Percentiles rank a stretch among this genome's conserved stretches.
These are phyloP conservation scores for Hirsutella thompsonii DNA, from an alignment of 2,329 filamentous ascomycete species.

Conservation along the genomic window DNA sequence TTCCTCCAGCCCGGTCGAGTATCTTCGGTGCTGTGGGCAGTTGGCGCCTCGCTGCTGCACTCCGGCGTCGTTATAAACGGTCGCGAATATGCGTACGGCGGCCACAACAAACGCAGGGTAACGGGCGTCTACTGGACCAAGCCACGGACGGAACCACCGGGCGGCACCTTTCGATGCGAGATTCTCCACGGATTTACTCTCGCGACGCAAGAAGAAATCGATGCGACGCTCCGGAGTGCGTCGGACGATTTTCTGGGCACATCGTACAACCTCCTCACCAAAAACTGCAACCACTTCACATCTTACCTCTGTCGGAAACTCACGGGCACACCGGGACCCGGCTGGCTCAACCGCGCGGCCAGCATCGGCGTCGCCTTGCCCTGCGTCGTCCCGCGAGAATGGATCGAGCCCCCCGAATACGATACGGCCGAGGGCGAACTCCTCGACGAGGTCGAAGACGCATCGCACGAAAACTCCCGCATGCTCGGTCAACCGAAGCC, in stretches of 20 bases:
- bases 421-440: conserved; percentile 60
- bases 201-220: conserved; percentile 54
- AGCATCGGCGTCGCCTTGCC: conserved; percentile 69
- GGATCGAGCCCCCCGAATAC: conserved; percentile 68
- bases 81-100: conserved; percentile 75
- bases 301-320: conserved; percentile 61
- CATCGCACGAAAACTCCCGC: conserved; percentile 38
- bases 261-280: conserved; percentile 67
- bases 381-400: conserved; percentile 71
- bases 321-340: conserved; percentile 55
- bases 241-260: conserved; percentile 64
- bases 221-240: conserved; percentile 52
- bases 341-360: conserved; percentile 75
- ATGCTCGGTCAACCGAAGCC: conserved; percentile 38
- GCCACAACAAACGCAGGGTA: conserved; percentile 55
- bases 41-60: conserved; percentile 68
- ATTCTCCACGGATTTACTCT: conserved; percentile 73
- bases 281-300: conserved; percentile 86
- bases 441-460: conserved; percentile 40
- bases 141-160: conserved; percentile 59
- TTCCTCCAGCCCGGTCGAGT: conserved; percentile 53
- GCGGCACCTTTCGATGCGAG: conserved; percentile 62
- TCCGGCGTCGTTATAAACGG: conserved; percentile 72
- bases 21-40: conserved; percentile 63
- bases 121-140: conserved; percentile 79